Evolutionary conservation across 2,329 filamentous ascomycete genomes (phyloP).

Genomic region (Mollisia scopiformis): DNA sequence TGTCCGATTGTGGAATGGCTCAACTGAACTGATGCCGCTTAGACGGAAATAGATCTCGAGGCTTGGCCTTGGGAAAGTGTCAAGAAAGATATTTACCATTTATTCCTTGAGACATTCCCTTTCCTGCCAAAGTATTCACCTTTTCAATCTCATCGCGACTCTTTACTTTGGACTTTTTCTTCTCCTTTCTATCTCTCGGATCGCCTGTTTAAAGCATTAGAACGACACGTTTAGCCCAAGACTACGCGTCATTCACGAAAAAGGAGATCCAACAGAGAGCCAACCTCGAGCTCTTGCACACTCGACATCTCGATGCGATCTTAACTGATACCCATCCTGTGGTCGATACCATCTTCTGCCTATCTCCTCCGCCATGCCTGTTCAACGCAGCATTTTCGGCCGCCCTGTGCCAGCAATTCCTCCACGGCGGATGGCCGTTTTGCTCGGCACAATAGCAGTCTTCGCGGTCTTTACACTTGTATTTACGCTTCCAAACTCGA

Average conservation of each 20-base stretch:
- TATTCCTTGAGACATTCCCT: neutral
- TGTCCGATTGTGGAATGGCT: neutral
- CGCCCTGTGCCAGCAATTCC: constrained; percentile 53
- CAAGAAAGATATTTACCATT: neutral
- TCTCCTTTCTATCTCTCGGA: neutral
- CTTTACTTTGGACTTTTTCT: neutral
- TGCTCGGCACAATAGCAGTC: constrained; percentile 53
- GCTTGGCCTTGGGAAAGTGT: no score
- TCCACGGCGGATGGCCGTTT: constrained; percentile 53
- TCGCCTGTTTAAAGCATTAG: neutral
- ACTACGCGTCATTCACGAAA: neutral
- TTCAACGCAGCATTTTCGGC: constrained; percentile 50
- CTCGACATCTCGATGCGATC: constrained; percentile 15
- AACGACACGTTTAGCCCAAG: neutral
- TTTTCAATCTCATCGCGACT: neutral
- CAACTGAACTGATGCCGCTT: no score
- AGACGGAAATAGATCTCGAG: no score
- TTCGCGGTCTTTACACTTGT: constrained; percentile 58
- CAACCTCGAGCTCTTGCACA: neutral
- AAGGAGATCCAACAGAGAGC: neutral
- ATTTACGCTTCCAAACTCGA: constrained; percentile 51
- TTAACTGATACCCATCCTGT: constrained; percentile 16
- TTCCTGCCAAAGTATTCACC: neutral
- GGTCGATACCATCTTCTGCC: neutral
- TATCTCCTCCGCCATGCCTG: constrained; percentile 44